A percentile compares a stretch with the other conserved stretches of the same genome.
These are phyloP conservation scores for Verticillium nubilum DNA, from an alignment of 2,329 filamentous ascomycete species.

Conservation along the genomic window DNA sequence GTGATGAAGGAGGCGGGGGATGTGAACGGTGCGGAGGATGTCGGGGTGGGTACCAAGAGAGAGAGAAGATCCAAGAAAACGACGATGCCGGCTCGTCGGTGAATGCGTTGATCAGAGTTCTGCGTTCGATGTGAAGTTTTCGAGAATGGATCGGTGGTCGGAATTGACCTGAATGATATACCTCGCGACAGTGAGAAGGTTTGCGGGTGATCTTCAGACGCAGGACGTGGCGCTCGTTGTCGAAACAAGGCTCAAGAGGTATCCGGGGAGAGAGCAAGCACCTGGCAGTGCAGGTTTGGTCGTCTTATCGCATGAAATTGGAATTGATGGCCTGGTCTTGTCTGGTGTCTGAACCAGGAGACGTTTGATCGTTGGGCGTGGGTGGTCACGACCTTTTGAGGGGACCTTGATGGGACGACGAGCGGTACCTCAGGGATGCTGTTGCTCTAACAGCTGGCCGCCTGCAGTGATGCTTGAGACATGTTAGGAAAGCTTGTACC, in stretches of 20 bases:
- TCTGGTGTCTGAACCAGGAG: constrained; percentile 1
- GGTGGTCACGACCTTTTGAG: not conserved
- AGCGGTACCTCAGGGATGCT: not conserved
- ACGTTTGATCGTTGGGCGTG: constrained; percentile 2
- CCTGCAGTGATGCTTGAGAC: not conserved
- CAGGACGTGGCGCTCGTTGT: not conserved
- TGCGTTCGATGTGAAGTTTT: not conserved
- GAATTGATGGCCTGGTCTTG: not conserved
- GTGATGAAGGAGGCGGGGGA: not conserved
- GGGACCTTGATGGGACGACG: not conserved
- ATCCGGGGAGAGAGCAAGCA: not conserved
- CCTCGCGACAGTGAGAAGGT: constrained; percentile 6
- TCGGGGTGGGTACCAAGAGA: not conserved
- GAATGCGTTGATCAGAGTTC: not conserved
- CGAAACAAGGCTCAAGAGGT: constrained; percentile 1
- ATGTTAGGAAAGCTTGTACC: not conserved
- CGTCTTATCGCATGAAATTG: not conserved
- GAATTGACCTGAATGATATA: constrained; percentile 8
- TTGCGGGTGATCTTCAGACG: constrained; percentile 14
- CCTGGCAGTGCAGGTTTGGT: not conserved
- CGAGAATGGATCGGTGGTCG: not conserved
- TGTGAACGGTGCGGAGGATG: not conserved
- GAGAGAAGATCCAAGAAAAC: not conserved
- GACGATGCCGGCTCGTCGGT: constrained; percentile 2
- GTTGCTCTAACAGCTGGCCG: not conserved